Conservation (phyloP, 441 rosid genomes). For the Dalechampia spathulata region DNA sequence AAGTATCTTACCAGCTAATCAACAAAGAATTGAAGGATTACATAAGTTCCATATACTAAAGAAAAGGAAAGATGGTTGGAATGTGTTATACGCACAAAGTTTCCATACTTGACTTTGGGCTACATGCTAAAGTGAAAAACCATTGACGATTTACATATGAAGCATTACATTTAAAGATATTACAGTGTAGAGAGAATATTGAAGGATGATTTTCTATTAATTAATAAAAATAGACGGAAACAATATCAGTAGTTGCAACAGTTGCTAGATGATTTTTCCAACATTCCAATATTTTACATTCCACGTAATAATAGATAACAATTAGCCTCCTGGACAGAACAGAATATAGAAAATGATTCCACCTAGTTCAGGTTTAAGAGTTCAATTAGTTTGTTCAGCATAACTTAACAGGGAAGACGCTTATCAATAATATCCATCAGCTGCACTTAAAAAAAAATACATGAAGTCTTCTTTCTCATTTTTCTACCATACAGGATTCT, state of each 20-base stretch:
- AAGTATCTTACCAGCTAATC: constrained; percentile 81
- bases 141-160: neutral
- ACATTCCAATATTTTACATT: neutral
- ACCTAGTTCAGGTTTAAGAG: neutral
- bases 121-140: neutral
- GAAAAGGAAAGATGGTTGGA: too few species aligned
- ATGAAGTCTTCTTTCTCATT: neutral
- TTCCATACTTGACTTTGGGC: neutral
- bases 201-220: neutral
- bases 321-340: neutral
- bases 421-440: neutral
- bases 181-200: neutral
- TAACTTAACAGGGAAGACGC: neutral
- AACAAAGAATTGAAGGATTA: constrained; percentile 11
- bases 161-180: neutral
- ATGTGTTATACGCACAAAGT: too few species aligned
- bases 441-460: neutral
- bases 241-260: too few species aligned
- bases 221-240: neutral
- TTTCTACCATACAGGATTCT: neutral
- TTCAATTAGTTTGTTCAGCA: neutral
- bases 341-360: neutral
- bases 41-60: constrained; percentile 7
- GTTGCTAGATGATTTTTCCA: neutral
- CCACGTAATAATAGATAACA: neutral